Base-by-base conservation (phyloP, 257 asterid species). In the Capsicum baccatum region DNA sequence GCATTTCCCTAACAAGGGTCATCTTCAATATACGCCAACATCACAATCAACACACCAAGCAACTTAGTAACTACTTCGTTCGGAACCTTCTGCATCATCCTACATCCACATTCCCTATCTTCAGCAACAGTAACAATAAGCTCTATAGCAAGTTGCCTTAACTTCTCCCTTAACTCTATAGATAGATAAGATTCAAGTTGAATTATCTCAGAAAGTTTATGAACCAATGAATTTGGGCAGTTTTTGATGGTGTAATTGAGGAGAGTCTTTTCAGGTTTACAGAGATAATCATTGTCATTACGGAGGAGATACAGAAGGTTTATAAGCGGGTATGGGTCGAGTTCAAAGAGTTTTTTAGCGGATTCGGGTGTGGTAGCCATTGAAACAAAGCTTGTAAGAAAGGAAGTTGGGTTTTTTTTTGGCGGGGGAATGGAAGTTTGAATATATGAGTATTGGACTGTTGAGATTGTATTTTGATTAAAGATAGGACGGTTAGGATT, bases 1-100 rank as follows among this genome's bases (percentile, higher is more conserved):
- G 69, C 85, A 69, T 54, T 17, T 50, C 59, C 48, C 85, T 82
- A 83, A 69, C 9, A 11, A 57, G 50, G 35, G n/a, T 26, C 85
- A 70, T 83, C 82, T 8, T 54, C 79, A 67, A 83, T 19, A 56
- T 6, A 1, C 35, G n/a, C 59, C 35, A 83, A 71, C 67, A 50
- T 50, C n/a, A 0, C 8, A 7, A 83, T 6, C 21, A 70, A n/a
- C 81, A 33, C 47, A 68, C n/a, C 0, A 44, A 83, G 56, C 8
- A 83, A 19, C 47, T 16, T 57, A 15, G 79, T 13, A 8, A 83
- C 39, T 3, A 55, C 39, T 14, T 64, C 19, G 16, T 21, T 7
- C 2, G 73, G 73, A 37, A 67, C 68, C 35, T 4, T 83, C 68
- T 37, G 39, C 7, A 83, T 83, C 70, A 83, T 55, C 57, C 80